phyloP scores from a whole-genome alignment of 441 rosid species.

The Croton laevigatus region DNA sequence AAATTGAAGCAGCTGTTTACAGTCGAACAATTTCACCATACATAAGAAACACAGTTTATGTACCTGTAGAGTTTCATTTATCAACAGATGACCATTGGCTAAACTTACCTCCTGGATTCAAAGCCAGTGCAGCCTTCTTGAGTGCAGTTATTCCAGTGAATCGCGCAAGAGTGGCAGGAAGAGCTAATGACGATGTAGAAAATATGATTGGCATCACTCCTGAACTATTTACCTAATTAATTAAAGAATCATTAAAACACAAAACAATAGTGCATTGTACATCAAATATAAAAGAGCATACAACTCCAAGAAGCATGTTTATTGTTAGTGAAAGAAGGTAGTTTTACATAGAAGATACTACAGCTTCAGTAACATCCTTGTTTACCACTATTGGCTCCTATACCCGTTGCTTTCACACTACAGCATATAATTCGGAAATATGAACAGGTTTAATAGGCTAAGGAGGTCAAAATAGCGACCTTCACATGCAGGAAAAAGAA shows the following conservation, averaged over 20 bases:
- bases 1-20: background rate
- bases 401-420: background rate
- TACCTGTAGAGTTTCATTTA: constrained; percentile 3
- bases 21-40: background rate
- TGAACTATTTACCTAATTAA: constrained; percentile 75
- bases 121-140: constrained; percentile 79
- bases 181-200: constrained; percentile 93
- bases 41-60: background rate
- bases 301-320: background rate
- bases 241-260: constrained; percentile 7
- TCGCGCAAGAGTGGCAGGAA: constrained; percentile 94
- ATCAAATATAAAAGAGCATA: background rate
- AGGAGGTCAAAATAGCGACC: background rate
- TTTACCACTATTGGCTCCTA: background rate
- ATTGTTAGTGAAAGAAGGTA: background rate
- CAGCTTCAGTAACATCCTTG: background rate
- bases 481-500: background rate
- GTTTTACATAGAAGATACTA: background rate
- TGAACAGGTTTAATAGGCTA: background rate
- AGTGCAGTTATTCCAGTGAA: constrained; percentile 79
- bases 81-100: constrained; percentile 17
- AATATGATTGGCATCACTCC: constrained; percentile 99
- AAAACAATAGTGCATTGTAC: constrained; percentile 5
- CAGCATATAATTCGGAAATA: background rate
- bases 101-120: constrained; percentile 88